Base-by-base conservation (phyloP, 2,329 filamentous ascomycete genomes). In the Zelopaecilomyces penicillatus region DNA sequence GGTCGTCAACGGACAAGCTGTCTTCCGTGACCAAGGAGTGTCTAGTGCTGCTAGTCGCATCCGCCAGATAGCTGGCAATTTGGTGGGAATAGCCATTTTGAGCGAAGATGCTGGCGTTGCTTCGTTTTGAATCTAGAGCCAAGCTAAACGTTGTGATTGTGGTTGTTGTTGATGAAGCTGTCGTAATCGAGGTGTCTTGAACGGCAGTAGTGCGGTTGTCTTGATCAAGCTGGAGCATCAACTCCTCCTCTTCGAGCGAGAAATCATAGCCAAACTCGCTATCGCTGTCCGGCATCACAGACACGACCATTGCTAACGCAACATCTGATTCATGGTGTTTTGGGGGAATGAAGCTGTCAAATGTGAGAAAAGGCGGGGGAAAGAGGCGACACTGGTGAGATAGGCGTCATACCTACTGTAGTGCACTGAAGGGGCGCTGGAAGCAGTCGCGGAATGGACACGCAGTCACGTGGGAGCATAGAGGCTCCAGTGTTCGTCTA, bases 181-280 rank as follows among this genome's bases (percentile, higher is more conserved):
- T 48, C 39, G 26, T 38, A 31, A 30, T 27, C 32, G 30, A 35
- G 36, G 45, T 33, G 39, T 37, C 28, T 41, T 33, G 29, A 10
- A 33, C 6, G 28, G 40, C 2, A 45, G 28, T 27, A 36, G 11
- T 28, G 26, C 36, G 29, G 31, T 48, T 47, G 31, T 57, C 47
- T 10, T 59, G 53, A 38, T 57, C 56, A 34, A 69, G 55, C 41
- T 64, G 47, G 42, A 60, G 54, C 11, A 74, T 53, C 37, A 68
- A 49, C 35, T 66, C 52, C 47, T 75, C 72, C 30, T 75, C 71
- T 29, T 75, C 71, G 1, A 58, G 50, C 3, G 69, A 68, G 37
- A 73, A 60, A 50, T 74, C 67, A 53, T 70, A 73, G 46, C 63
- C 68, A 56, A 69, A 74, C 37, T 73, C 68, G 52, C 60, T 64